Base-by-base conservation (phyloP, 83 land plant genomes). In the Picea engelmannii region DNA sequence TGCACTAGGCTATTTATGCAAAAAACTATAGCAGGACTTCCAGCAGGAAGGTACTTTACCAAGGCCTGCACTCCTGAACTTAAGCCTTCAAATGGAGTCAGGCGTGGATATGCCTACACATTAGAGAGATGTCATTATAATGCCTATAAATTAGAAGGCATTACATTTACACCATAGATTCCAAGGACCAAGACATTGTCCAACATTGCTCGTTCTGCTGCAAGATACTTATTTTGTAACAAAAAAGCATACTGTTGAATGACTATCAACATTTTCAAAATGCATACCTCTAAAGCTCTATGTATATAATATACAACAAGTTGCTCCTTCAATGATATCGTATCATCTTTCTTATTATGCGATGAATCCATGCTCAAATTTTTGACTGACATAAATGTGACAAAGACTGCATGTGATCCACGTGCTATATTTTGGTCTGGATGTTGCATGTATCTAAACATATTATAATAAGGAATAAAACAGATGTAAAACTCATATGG, bases 1-100 rank as follows among this genome's bases (percentile, higher is more conserved):
- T 83, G 85, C 31, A 85, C 93, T 66, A 97, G 92, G 78, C 78
- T 74, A 64, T 90, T 81, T 16, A 94, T 85, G 74, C 93, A 94
- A 69, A 88, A 90, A 68, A 88, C 84, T 82, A 88, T 89, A 24
- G 97, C 91, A 78, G 98, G 92, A 86, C 96, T 91, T 24, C 99
- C 99, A 21, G 99, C 90, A 89, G 99, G 99, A 78, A 95, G 90
- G 81, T 92, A 85, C 21, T 88, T 80, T n/a, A 91, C 91, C 73
- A 97, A 80, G 68, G 96, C 96, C 38, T 78, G 94, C 74, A 97
- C 90, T 62, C 93, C 99, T 63, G 95, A 89, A 76, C 93, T 95
- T 78, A 97, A 42, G 55, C 89, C 95, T 66, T 97, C 93, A 85
- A 90, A 91, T 21, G 97, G 94, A 40, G 97, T 94, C 16, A 83